These are phyloP conservation scores for Microsporum ferrugineum DNA, from an alignment of 2,329 filamentous ascomycete species.

Conservation along the genomic window DNA sequence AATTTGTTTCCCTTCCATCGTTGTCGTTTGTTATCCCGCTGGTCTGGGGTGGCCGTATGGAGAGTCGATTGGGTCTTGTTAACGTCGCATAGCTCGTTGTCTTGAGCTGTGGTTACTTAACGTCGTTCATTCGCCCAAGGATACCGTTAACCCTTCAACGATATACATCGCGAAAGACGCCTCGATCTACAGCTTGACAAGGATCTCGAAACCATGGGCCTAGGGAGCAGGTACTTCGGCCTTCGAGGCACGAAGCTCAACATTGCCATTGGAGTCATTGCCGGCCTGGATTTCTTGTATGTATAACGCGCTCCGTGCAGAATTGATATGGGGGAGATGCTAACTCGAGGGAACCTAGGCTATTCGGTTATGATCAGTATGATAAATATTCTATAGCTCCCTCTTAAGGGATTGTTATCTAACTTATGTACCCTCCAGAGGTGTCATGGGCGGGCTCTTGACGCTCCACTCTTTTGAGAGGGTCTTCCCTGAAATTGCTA, in stretches of 20 bases:
- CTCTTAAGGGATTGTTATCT: constrained; percentile 1
- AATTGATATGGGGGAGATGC: constrained; percentile 1
- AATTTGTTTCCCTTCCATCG: neutral
- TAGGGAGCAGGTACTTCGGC: constrained; percentile 45
- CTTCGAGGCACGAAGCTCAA: constrained; percentile 55
- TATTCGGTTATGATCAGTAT: constrained; percentile 54
- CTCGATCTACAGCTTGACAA: neutral
- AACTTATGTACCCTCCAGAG: constrained; percentile 23
- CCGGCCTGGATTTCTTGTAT: constrained; percentile 58
- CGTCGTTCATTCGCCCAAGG: neutral
- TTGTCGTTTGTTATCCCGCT: neutral
- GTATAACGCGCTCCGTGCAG: neutral
- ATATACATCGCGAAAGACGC: neutral
- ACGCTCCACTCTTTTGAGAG: constrained; percentile 52
- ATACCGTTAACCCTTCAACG: neutral
- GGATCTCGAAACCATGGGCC: constrained; percentile 15
- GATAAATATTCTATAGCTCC: neutral
- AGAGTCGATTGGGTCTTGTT: neutral
- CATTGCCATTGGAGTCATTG: constrained; percentile 58
- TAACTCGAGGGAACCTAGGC: constrained; percentile 18
- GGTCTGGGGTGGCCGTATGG: neutral
- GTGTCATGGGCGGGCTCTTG: constrained; percentile 64
- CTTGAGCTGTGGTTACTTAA: neutral
- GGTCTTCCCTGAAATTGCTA: constrained; percentile 45
- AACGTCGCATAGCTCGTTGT: neutral